These are phyloP conservation scores for Hypoxylon sp. DNA, from an alignment of 2,329 filamentous ascomycete species.

Conservation along the genomic window DNA sequence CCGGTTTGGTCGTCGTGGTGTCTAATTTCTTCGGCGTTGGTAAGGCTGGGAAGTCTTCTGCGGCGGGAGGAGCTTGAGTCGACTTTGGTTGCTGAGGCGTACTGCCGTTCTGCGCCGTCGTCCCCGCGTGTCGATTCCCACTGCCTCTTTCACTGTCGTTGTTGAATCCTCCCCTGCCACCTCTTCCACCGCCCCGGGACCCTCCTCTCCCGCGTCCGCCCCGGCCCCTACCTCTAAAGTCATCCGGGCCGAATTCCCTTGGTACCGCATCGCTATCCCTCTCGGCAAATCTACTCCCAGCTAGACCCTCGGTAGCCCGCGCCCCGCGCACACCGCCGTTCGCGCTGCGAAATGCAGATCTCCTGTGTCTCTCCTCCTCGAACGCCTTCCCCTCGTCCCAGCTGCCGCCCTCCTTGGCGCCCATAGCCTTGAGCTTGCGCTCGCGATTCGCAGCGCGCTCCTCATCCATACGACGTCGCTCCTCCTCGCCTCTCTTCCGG, in stretches of 20 bases:
- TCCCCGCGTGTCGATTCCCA: background rate
- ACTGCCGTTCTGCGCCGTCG: constrained; percentile 34
- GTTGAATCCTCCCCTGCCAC: constrained; percentile 49
- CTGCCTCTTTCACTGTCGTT: constrained; percentile 40
- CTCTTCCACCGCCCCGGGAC: constrained; percentile 43
- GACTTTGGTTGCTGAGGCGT: constrained; percentile 41
- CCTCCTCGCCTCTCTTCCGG: constrained; percentile 64
- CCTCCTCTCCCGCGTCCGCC: constrained; percentile 51
- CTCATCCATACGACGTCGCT: constrained; percentile 65
- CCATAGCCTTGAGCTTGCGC: constrained; percentile 71
- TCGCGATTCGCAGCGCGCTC: constrained; percentile 72
- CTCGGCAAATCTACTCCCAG: constrained; percentile 58
- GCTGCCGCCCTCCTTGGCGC: constrained; percentile 61
- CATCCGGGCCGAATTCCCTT: constrained; percentile 49
- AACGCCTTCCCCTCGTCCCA: constrained; percentile 72
- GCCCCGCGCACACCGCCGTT: constrained; percentile 58
- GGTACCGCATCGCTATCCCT: constrained; percentile 49
- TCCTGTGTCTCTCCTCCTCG: constrained; percentile 57
- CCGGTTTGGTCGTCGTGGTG: constrained; percentile 45
- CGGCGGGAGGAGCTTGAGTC: constrained; percentile 51
- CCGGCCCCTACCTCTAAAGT: constrained; percentile 52
- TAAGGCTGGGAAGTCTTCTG: constrained; percentile 58
- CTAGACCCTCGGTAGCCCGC: constrained; percentile 51
- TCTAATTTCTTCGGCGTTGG: constrained; percentile 51
- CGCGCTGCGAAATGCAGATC: constrained; percentile 56